A percentile compares a stretch with the other conserved stretches of the same genome.
Conservation (phyloP, 169 alveolate genomes). For the Eimeria acervulina region DNA sequence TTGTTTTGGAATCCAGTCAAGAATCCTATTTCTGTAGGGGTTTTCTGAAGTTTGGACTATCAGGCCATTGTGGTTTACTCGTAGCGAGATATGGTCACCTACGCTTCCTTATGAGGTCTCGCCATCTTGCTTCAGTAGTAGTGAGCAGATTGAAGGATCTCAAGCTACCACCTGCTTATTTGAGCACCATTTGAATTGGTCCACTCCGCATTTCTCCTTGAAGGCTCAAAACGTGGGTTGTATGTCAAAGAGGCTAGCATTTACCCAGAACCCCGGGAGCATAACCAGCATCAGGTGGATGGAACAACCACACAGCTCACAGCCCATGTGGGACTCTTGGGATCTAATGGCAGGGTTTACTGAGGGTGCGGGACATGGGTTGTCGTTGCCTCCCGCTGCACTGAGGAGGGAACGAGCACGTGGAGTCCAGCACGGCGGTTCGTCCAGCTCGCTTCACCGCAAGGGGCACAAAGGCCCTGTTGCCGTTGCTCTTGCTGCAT, state of each 20-base stretch:
- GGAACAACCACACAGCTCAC: neutral
- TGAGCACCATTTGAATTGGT: neutral
- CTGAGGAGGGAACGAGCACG: neutral
- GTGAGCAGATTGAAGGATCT: neutral
- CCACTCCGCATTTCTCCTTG: neutral
- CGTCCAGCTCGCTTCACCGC: neutral
- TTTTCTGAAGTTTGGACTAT: neutral
- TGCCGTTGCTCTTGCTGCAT: neutral
- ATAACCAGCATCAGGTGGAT: neutral
- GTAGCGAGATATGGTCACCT: neutral
- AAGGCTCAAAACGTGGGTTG: neutral
- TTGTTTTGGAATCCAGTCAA: neutral
- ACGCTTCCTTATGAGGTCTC: neutral
- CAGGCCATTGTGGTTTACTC: neutral
- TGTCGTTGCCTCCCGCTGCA: neutral
- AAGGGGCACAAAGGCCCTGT: neutral
- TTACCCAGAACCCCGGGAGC: neutral
- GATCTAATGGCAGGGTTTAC: neutral
- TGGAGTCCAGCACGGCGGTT: neutral
- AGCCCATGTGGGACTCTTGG: neutral
- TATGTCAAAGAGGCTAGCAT: neutral
- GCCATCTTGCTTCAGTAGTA: neutral
- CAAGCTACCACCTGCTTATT: neutral
- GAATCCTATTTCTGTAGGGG: neutral
- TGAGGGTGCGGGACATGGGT: neutral